These are phyloP conservation scores for Spatholobus suberectus DNA, from an alignment of 306 rosid species.

Conservation along the genomic window DNA sequence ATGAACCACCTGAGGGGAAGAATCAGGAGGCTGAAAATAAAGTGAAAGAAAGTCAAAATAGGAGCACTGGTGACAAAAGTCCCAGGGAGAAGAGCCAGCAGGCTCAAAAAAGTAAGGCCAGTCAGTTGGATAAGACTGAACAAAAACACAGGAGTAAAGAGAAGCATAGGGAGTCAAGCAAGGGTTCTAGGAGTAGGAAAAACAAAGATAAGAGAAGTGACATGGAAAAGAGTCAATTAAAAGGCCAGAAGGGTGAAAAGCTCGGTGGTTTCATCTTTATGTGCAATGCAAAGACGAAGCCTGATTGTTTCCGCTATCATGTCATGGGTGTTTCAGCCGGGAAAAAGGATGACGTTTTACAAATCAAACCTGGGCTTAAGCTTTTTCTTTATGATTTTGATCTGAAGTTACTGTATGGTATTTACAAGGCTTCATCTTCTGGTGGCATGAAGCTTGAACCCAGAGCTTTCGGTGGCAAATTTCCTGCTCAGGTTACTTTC, in stretches of 20 bases:
- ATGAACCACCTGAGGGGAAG: slow-evolving; percentile 46
- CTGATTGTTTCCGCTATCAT: slow-evolving; percentile 77
- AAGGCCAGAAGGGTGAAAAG: slow-evolving; percentile 54
- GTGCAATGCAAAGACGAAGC: slow-evolving; percentile 94
- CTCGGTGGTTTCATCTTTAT: slow-evolving; percentile 90
- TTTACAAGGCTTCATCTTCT: slow-evolving; percentile 80
- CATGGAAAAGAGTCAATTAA: slow-evolving; percentile 34
- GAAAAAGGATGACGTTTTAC: slow-evolving; percentile 66
- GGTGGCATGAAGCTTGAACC: slow-evolving; percentile 93
- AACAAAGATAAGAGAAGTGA: slow-evolving; percentile 40
- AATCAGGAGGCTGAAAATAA: slow-evolving; percentile 34
- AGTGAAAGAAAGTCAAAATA: slow-evolving; percentile 44
- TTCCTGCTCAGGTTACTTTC: slow-evolving; percentile 86
- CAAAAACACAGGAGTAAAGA: slow-evolving; percentile 40
- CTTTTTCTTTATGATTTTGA: slow-evolving; percentile 93
- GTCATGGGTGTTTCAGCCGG: slow-evolving; percentile 82
- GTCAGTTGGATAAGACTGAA: slow-evolving; percentile 39
- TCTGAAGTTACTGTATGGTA: slow-evolving; percentile 84
- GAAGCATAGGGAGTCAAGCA: slow-evolving; percentile 44
- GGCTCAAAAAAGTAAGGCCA: slow-evolving; percentile 31
- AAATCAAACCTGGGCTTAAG: slow-evolving; percentile 75
- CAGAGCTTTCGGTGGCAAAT: slow-evolving; percentile 80
- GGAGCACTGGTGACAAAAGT: slow-evolving; percentile 31
- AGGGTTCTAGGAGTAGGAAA: slow-evolving; percentile 39
- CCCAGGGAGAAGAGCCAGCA: slow-evolving; percentile 23